Evolutionary conservation across 129 eudicot genomes (phyloP), one percentile per base, ranked within the genome.

Genomic region (Saposhnikovia divaricata): DNA sequence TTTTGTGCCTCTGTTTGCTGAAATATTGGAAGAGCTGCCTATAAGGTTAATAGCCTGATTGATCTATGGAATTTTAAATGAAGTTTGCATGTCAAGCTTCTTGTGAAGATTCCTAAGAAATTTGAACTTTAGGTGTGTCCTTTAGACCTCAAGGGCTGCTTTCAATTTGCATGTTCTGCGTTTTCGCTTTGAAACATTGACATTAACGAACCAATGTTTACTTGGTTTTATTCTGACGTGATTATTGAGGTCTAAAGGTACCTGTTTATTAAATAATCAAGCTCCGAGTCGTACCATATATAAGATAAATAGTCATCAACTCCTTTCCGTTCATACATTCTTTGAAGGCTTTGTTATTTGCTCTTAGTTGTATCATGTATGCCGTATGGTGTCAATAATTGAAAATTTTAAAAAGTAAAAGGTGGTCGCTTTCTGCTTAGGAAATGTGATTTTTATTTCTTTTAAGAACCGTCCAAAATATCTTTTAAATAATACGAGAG

Each of bases 1-100:
- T 65, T 82, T 75, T 31, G 42, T 14, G 73, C 68, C 70, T 78
- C 79, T 78, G 80, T 82, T 78, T 15, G 65, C 81, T 85, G 74
- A 44, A 78, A 80, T 46, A 31, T 31, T 21, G 39, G 2, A 25
- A 46, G 77, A 69, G 77, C 42, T 50, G 69, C 44, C 23, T 48
- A 12, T 40, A 70, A 38, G 63, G n/a, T 25, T 23, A 16, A n/a
- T 2, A 38, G 63, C 25, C 16, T 23, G 11, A 9, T 23, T 23
- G 66, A 59, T 59, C 12, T 6, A n/a, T 5, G n/a, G 7, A 78
- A 23, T 31, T 47, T 66, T 16, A 39, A 46, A 31, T 45, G 21
- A 39, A 31, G 15, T 23, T 38, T 10, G 34, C 44, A 37, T 19
- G 23, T 45, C 23, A 69, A 46, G 37, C 50, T 47, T 69, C 48